These are phyloP conservation scores for Colletotrichum sp. DNA, from an alignment of 2,329 filamentous ascomycete genomes.

Conservation along the genomic window DNA sequence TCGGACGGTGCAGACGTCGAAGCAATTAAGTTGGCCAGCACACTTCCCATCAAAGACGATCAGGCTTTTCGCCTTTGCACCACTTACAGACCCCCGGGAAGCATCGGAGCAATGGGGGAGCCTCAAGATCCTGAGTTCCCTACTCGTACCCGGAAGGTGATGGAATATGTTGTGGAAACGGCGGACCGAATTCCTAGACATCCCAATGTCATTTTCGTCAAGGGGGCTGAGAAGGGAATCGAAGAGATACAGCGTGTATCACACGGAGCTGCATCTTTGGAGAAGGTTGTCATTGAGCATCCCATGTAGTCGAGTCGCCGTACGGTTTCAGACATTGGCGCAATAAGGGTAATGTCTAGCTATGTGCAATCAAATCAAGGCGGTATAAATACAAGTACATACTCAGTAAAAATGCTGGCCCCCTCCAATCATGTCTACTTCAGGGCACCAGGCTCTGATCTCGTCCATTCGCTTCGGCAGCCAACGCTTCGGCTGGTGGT, in stretches of 20 bases:
- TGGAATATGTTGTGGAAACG: neutral
- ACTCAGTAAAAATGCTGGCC: neutral
- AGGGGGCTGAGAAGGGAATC: neutral
- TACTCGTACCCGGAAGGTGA: neutral
- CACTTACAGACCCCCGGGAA: neutral
- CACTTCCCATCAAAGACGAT: neutral
- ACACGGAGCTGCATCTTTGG: neutral
- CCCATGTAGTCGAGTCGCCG: neutral
- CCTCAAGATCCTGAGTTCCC: neutral
- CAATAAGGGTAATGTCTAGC: neutral
- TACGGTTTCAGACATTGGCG: neutral
- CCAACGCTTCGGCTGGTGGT: constrained; percentile 30
- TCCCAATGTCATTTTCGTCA: neutral
- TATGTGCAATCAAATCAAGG: neutral
- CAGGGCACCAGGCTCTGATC: constrained; percentile 35
- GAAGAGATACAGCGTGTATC: neutral
- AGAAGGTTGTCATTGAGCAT: constrained; percentile 3
- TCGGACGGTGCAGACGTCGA: neutral
- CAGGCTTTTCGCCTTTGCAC: neutral
- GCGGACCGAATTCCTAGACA: neutral
- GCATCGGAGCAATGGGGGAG: neutral
- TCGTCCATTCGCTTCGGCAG: constrained; percentile 25
- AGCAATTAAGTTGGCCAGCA: neutral
- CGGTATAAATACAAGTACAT: neutral
- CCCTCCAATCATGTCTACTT: constrained; percentile 23